These are phyloP conservation scores for Cryptosporidium sp. DNA, from an alignment of 169 alveolate species.

Conservation along the genomic window DNA sequence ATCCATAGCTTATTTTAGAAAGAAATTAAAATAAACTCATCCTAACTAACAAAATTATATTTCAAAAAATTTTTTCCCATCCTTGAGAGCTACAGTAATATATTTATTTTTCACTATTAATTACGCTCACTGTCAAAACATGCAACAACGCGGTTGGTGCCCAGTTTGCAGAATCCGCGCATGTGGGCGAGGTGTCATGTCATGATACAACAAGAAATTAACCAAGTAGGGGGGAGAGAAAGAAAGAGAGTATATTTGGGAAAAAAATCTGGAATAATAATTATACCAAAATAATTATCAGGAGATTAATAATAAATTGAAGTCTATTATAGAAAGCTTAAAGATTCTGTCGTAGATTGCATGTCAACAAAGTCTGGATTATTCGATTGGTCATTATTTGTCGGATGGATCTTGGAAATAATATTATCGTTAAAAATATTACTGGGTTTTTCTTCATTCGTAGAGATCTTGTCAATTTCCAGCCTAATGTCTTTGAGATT, in stretches of 20 bases:
- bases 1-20: no score
- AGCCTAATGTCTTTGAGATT: constrained; percentile 1
- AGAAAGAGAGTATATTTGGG: not conserved
- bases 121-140: not conserved
- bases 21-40: not conserved
- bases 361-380: constrained; percentile 12
- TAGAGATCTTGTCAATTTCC: constrained; percentile 40
- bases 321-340: not conserved
- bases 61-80: no score
- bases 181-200: no score
- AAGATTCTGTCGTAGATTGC: constrained; percentile 67
- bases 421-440: not conserved
- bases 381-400: not conserved
- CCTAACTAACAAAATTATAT: no score
- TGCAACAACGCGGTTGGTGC: not conserved
- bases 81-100: no score
- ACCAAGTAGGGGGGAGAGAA: no score
- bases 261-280: no score
- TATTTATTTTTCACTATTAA: no score
- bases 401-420: not conserved
- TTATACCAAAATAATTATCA: not conserved
- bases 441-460: not conserved
- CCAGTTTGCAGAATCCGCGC: no score
- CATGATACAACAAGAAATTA: no score
- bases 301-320: not conserved